Percentiles rank a stretch among this genome's conserved stretches.
These are phyloP conservation scores for Suillus americanus DNA, from an alignment of 768 basidiomycete genomes.

Conservation along the genomic window DNA sequence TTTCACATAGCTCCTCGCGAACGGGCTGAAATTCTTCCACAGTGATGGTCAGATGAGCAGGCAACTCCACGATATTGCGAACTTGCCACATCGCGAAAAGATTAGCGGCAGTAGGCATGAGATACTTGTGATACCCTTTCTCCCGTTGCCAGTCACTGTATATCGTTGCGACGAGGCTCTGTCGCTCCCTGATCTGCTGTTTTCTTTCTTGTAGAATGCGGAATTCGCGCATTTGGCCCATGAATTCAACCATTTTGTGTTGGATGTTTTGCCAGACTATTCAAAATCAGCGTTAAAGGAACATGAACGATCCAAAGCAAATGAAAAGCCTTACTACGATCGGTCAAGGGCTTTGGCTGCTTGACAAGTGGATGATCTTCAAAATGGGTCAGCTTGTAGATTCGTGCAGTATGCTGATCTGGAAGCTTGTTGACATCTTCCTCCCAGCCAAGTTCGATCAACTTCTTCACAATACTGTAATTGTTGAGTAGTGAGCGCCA, in stretches of 20 bases:
- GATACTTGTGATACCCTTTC: neutral
- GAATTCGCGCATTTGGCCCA: conserved; percentile 13
- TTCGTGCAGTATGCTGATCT: conserved; percentile 1
- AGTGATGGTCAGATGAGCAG: conserved; percentile 1
- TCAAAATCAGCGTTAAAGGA: conserved; percentile 2
- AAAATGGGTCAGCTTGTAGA: conserved; percentile 28
- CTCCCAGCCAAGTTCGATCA: conserved; percentile 42
- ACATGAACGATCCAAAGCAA: neutral
- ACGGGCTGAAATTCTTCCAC: neutral
- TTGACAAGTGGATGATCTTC: conserved; percentile 13
- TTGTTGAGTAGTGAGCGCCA: neutral
- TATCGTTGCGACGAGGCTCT: neutral
- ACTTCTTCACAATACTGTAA: conserved; percentile 37
- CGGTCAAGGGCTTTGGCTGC: conserved; percentile 11
- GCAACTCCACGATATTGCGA: neutral
- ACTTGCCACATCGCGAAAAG: neutral
- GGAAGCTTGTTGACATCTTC: conserved; percentile 34
- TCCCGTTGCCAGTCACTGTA: conserved; percentile 2
- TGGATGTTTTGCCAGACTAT: conserved; percentile 14
- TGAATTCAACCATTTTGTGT: conserved; percentile 9
- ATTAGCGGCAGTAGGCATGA: conserved; percentile 4
- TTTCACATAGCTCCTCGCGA: neutral
- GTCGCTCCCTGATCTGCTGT: neutral
- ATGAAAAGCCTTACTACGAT: conserved; percentile 8
- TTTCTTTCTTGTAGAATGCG: conserved; percentile 11